These are phyloP conservation scores for Exophiala dermatitidis DNA, from an alignment of 2,329 filamentous ascomycete species.

Conservation along the genomic window DNA sequence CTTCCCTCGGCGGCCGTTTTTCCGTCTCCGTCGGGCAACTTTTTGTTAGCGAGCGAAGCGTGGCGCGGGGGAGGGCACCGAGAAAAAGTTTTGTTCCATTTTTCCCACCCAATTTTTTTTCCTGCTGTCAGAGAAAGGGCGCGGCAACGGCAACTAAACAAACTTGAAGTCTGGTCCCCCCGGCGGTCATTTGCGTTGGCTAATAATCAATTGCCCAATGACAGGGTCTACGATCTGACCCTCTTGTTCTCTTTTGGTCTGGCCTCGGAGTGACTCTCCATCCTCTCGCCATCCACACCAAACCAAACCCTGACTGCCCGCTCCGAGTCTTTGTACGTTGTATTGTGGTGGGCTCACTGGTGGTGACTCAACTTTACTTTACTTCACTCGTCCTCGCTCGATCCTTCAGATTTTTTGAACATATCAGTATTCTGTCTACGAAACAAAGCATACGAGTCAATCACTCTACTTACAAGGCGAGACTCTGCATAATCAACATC, in stretches of 20 bases:
- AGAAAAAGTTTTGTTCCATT: background rate
- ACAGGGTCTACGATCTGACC: background rate
- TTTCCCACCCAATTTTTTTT: background rate
- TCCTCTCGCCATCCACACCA: background rate
- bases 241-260: background rate
- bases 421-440: no score
- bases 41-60: background rate
- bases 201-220: background rate
- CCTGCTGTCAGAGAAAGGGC: background rate
- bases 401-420: background rate
- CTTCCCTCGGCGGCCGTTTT: background rate
- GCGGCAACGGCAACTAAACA: background rate
- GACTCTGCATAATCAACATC: no score
- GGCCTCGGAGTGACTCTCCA: background rate
- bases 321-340: background rate
- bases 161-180: background rate
- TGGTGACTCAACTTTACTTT: slow-evolving; percentile 7
- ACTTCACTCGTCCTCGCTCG: background rate
- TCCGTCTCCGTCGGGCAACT: background rate
- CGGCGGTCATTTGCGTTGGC: background rate
- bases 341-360: background rate
- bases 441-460: no score
- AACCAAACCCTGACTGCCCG: background rate
- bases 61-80: background rate
- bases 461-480: no score